Evolutionary conservation across 2,329 filamentous ascomycete genomes (phyloP), one percentile per base, ranked within the genome.

Genomic region (Tolypocladium tropicale): DNA sequence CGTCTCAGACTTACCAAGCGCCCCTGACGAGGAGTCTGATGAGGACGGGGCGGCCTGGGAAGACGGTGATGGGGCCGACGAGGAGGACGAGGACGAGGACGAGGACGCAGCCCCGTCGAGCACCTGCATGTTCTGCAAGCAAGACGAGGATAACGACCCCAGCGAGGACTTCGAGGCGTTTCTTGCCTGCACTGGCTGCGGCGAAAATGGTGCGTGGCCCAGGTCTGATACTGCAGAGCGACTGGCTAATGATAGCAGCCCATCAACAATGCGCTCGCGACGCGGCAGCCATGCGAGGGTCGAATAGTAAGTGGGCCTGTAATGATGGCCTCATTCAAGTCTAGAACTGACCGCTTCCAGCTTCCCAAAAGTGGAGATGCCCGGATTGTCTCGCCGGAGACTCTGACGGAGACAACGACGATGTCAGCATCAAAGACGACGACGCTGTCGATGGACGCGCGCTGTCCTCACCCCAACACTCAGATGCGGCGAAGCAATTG

Each of bases 251-350:
- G 60, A 72, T 65, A 76, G 68, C 76, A 96, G 93, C 91, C 66
- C 93, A 97, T 76, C 85, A 88, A 70, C 88, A 94, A 80, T 96
- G 93, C 74, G 92, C 90, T 57, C 84, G 87, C 67, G 82, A 88
- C 68, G 82, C 83, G 74, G 70, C 64, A 21, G 68, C 70, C 14
- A 64, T 72, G 65, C 71, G 62, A 28, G 65, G 67, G 52, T 57
- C 64, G 25, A 71, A 71, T 28, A 60, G 70, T 72, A 58, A 56
- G 68, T 62, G 21, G 46, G 10, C 6, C 32, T 36, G n/a, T 18
- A 9, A 18, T 6, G n/a, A 6, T 7, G 10, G 21, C 7, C 14
- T 12, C n/a, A 2, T 32, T 50, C 11, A 7, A 52, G 12, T 12
- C 53, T 48, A n/a, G n/a, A n/a, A 12, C 68, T 73, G 57, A 72